Evolutionary conservation across 2,329 filamentous ascomycete genomes (phyloP).

Genomic region (Blastomyces parvus): DNA sequence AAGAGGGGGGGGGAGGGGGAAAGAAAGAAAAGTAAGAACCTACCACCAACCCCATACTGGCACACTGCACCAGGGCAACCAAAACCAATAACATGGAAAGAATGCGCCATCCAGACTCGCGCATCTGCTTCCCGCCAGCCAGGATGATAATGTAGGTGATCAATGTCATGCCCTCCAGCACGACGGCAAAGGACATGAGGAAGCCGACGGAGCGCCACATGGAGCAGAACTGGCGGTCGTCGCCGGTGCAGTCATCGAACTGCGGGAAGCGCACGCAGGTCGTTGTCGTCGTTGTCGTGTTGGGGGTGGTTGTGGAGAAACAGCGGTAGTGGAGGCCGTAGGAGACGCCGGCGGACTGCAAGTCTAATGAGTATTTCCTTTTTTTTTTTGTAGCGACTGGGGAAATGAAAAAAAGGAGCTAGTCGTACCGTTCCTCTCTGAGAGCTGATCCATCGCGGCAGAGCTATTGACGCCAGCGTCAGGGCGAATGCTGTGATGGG

Average conservation of each 20-base stretch:
- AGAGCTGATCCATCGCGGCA: constrained; percentile 42
- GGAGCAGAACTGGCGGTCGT: constrained; percentile 70
- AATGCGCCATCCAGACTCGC: constrained; percentile 75
- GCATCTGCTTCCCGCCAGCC: constrained; percentile 65
- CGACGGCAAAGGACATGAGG: constrained; percentile 70
- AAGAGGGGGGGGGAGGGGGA: not conserved
- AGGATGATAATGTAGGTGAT: constrained; percentile 71
- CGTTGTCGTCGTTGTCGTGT: not conserved
- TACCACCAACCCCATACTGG: constrained; percentile 76
- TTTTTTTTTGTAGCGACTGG: not conserved
- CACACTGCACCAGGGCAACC: constrained; percentile 60
- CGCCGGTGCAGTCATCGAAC: constrained; percentile 54
- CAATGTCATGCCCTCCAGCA: constrained; percentile 72
- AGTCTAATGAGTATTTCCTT: no score
- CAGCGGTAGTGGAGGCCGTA: constrained; percentile 77
- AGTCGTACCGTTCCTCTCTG: constrained; percentile 34
- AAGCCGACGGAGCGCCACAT: constrained; percentile 88
- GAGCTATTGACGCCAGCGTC: constrained; percentile 38
- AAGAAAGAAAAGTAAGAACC: constrained; percentile 29
- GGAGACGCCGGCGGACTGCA: constrained; percentile 29
- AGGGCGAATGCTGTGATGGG: constrained; percentile 32
- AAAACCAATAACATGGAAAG: constrained; percentile 56
- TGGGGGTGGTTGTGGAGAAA: constrained; percentile 41
- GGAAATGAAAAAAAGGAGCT: not conserved
- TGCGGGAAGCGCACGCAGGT: constrained; percentile 51